Base-by-base conservation (phyloP, 2,329 filamentous ascomycete species). In the Aspergillus fumigatiaffinis region DNA sequence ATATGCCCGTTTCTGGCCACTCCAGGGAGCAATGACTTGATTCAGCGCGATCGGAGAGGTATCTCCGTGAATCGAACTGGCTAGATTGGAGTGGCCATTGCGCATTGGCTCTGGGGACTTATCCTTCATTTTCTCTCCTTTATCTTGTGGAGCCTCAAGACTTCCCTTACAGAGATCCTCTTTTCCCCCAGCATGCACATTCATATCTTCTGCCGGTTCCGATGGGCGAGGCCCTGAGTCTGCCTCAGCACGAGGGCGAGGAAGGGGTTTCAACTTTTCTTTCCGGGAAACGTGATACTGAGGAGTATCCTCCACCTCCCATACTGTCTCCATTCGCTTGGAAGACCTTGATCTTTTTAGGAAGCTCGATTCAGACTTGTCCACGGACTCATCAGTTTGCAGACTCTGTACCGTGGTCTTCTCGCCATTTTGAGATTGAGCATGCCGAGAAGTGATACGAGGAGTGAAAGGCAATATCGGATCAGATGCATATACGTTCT, bases 1-100 rank as follows among this genome's bases (percentile, higher is more conserved):
- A 66, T 82, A 87, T n/a, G 73, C 77, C 53, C 79, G 78, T 50
- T 75, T 79, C n/a, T 75, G 75, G 21, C 81, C 80, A 61, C 79
- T 84, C 78, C 84, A 87, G 28, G 77, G 75, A 7, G 84, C 84
- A 60, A 87, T 78, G 0, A 87, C 78, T 59, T 85, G 78, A 54
- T 82, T 81, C 4, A 79, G 79, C 12, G 77, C 73, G 25, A 79
- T 62, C 9, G 74, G 63, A 7, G 55, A 10, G 23, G 63, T 56
- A 12, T 68, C 65, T 28, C 54, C 54, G n/a, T 50, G 38, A 21
- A 46, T 14, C 12, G 54, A 48, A n/a, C 58, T 38, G 51, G 44
- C 41, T n/a, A 58, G 51, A 38, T 28, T 25, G 38, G 50, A 6
- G 21, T 7, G n/a, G 50, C 46, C 8, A 25, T 44, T 17, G 38